These are phyloP conservation scores for Hypericum androsaemum DNA, from an alignment of 345 rosid genomes.

Conservation along the genomic window DNA sequence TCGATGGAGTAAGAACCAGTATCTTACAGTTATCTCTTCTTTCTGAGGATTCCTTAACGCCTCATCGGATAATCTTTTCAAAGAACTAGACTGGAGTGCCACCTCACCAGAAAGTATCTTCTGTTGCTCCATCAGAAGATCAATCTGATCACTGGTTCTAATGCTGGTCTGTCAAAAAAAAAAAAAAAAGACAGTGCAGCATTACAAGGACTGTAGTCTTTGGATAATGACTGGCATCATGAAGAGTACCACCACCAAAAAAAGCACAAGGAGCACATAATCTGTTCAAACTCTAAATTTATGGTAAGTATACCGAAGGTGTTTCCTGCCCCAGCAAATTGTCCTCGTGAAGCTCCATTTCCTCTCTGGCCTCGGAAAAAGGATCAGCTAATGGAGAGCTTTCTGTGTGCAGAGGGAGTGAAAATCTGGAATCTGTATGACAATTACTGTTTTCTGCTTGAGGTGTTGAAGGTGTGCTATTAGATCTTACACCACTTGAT, in stretches of 20 bases:
- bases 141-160: slow-evolving; percentile 71
- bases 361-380: slow-evolving; percentile 52
- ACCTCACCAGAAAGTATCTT: slow-evolving; percentile 83
- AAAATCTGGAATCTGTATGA: slow-evolving; percentile 61
- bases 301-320: slow-evolving; percentile 42
- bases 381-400: slow-evolving; percentile 67
- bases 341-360: slow-evolving; percentile 57
- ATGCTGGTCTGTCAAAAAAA: slow-evolving; percentile 51
- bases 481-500: slow-evolving; percentile 83
- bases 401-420: slow-evolving; percentile 48
- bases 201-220: slow-evolving; percentile 4
- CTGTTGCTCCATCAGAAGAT: slow-evolving; percentile 86
- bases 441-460: slow-evolving; percentile 69
- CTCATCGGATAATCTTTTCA: slow-evolving; percentile 73
- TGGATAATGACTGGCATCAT: neutral
- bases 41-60: slow-evolving; percentile 61
- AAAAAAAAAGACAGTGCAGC: neutral
- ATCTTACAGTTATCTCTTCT: slow-evolving; percentile 52
- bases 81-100: slow-evolving; percentile 73
- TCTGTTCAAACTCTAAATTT: neutral
- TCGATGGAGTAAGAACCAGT: slow-evolving; percentile 5
- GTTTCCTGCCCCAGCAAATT: slow-evolving; percentile 66
- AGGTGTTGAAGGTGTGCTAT: slow-evolving; percentile 89
- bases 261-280: neutral
- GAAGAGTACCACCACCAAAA: slow-evolving; percentile 2